These are phyloP conservation scores for Suillus variegatus DNA, from an alignment of 768 basidiomycete species.

Conservation along the genomic window DNA sequence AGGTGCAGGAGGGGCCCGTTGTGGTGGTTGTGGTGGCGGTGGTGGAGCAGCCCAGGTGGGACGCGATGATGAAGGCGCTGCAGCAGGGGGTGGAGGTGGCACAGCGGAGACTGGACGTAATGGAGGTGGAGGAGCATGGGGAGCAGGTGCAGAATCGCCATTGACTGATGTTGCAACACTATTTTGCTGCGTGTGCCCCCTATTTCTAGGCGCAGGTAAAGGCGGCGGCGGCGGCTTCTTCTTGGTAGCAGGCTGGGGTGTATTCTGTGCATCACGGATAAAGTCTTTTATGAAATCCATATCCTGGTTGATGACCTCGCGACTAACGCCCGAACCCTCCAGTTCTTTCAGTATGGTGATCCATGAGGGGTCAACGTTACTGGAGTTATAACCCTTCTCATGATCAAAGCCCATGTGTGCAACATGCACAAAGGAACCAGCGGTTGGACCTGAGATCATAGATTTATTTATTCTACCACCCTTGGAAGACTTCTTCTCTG, in stretches of 20 bases:
- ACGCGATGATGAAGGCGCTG: slow-evolving; percentile 28
- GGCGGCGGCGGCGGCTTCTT: slow-evolving; percentile 39
- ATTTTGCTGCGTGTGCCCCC: slow-evolving; percentile 24
- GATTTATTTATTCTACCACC: slow-evolving; percentile 90
- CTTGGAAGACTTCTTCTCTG: slow-evolving; percentile 54
- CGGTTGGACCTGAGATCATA: slow-evolving; percentile 81
- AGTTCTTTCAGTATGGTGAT: slow-evolving; percentile 67
- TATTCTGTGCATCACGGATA: slow-evolving; percentile 51
- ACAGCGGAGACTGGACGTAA: slow-evolving; percentile 25
- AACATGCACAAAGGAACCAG: slow-evolving; percentile 82
- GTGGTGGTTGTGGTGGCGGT: slow-evolving; percentile 24
- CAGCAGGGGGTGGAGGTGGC: slow-evolving; percentile 37
- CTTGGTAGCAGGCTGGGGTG: slow-evolving; percentile 43
- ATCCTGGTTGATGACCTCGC: slow-evolving; percentile 70
- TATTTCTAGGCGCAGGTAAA: slow-evolving; percentile 32
- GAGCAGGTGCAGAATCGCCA: slow-evolving; percentile 27
- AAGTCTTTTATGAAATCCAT: slow-evolving; percentile 90
- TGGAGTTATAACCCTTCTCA: slow-evolving; percentile 83
- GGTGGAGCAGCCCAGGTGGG: slow-evolving; percentile 15
- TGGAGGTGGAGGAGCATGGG: slow-evolving; percentile 37
- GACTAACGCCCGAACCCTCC: slow-evolving; percentile 62
- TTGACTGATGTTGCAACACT: slow-evolving; percentile 25
- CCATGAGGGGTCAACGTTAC: slow-evolving; percentile 92
- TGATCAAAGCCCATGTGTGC: slow-evolving; percentile 95
- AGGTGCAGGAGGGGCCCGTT: slow-evolving; percentile 30